A percentile compares a stretch with the other conserved stretches of the same genome.
These are phyloP conservation scores for Nakazawaea pomicola DNA, from an alignment of 805 yeast genomes.

Conservation along the genomic window DNA sequence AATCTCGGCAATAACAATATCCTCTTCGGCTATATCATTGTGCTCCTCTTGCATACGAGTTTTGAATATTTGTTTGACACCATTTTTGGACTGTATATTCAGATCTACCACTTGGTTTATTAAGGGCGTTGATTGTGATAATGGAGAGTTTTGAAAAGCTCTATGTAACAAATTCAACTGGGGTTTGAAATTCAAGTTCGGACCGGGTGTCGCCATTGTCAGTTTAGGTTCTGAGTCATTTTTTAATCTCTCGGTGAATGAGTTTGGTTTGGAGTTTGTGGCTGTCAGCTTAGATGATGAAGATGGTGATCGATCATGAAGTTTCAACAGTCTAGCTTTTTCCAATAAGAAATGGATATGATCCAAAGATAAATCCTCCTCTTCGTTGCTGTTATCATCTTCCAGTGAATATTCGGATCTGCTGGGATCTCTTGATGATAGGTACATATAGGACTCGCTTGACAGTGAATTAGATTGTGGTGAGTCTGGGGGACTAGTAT, in stretches of 20 bases:
- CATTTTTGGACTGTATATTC: neutral
- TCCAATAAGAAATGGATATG: conserved; percentile 5
- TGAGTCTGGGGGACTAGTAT: neutral
- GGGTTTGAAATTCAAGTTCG: conserved; percentile 7
- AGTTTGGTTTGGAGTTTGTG: neutral
- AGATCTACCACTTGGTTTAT: neutral
- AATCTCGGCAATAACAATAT: neutral
- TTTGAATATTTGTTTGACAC: neutral
- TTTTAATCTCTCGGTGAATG: neutral
- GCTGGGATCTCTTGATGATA: conserved; percentile 10
- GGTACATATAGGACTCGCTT: conserved; percentile 9
- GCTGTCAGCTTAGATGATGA: neutral
- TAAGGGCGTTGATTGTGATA: conserved; percentile 13
- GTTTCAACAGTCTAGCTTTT: conserved; percentile 4
- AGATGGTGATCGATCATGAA: no score
- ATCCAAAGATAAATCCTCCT: conserved; percentile 4
- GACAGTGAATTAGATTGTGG: neutral
- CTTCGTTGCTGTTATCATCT: neutral
- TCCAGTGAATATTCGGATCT: neutral
- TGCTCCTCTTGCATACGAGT: no score
- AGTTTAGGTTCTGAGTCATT: neutral
- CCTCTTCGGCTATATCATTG: neutral
- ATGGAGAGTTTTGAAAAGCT: conserved; percentile 5
- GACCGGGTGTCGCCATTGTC: neutral
- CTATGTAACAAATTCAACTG: neutral